Evolutionary conservation across 768 basidiomycete genomes (phyloP), one percentile per base, ranked within the genome.

Genomic region (Leucosporidium creatinivorum): DNA sequence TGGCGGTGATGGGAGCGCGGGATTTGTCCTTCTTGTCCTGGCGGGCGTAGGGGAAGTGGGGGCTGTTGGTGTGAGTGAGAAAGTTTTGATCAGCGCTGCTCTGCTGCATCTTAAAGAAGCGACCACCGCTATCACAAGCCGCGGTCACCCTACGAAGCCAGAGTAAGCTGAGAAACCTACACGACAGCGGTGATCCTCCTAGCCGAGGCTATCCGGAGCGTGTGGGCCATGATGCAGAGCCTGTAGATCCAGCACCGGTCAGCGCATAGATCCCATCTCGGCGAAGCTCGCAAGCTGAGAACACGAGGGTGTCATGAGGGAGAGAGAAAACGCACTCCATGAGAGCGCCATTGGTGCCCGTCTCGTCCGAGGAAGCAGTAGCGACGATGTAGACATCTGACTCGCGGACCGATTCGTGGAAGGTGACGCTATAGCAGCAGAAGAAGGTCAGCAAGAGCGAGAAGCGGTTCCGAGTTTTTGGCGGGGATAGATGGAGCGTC

Each of bases 11-110:
- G 60, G 94, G 94, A 10, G 93, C 94, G 69, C 94, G 84, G 74
- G 92, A 94, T 81, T 98, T 97, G 84, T 99, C 94, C 80, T 98
- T 99, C 79, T 97, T 97, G 82, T 99, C 96, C 79, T 98, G 96
- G 66, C 96, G 83, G 13, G 96, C 86, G 79, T 99, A 99, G 1
- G 96, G 94, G 80, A 92, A 99, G 47, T 96, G 84, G 51, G 96
- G 96, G 66, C 97, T 85, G 70, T 31, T 10, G 31, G 21, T 31
- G 33, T 33, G 33, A 21, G 48, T 2, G 36, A 30, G 52, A 12
- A 25, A 17, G 49, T 15, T 18, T 50, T 18, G 21, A 18, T 55
- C 58, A 18, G 8, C n/a, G 8, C 36, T 9, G 39, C 36, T 25
- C n/a, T 47, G 23, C 15, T 17, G 25, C 58, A 36, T 18, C 19